phyloP scores from a whole-genome alignment of 2,329 filamentous ascomycete species.

The Colletotrichum sp. region DNA sequence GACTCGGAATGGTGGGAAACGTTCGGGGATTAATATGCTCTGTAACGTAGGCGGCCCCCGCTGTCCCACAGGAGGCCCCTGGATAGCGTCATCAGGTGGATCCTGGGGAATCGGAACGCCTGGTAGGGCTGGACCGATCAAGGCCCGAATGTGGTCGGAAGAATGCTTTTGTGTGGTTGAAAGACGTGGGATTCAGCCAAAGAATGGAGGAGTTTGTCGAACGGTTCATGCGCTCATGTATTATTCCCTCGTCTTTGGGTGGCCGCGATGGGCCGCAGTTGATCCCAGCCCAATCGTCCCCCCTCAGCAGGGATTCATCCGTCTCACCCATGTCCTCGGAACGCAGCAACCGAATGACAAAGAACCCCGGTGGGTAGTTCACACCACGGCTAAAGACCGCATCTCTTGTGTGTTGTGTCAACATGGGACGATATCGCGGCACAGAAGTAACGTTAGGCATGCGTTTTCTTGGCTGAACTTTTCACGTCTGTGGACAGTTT shows the following conservation, averaged over 20 bases:
- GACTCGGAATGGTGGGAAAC: not conserved
- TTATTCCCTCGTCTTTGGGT: not conserved
- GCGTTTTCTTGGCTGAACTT: not conserved
- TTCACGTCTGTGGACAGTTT: not conserved
- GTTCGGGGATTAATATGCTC: constrained; percentile 1
- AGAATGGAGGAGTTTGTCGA: not conserved
- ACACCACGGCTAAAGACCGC: not conserved
- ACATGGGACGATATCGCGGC: not conserved
- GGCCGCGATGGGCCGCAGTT: not conserved
- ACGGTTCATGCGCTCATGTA: not conserved
- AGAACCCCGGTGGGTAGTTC: not conserved
- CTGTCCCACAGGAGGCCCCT: not conserved
- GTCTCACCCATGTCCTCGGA: not conserved
- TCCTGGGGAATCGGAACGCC: constrained; percentile 36
- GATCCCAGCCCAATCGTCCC: not conserved
- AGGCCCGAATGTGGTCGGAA: not conserved
- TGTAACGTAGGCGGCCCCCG: not conserved
- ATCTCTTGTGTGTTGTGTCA: not conserved
- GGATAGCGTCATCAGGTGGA: not conserved
- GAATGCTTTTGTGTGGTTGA: not conserved
- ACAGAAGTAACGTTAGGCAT: not conserved
- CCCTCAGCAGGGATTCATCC: not conserved
- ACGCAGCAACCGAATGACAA: not conserved
- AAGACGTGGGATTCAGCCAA: not conserved
- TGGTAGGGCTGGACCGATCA: constrained; percentile 40